Evolutionary conservation across 2,329 filamentous ascomycete genomes (phyloP).

Genomic region (Rhynchosporium secalis): DNA sequence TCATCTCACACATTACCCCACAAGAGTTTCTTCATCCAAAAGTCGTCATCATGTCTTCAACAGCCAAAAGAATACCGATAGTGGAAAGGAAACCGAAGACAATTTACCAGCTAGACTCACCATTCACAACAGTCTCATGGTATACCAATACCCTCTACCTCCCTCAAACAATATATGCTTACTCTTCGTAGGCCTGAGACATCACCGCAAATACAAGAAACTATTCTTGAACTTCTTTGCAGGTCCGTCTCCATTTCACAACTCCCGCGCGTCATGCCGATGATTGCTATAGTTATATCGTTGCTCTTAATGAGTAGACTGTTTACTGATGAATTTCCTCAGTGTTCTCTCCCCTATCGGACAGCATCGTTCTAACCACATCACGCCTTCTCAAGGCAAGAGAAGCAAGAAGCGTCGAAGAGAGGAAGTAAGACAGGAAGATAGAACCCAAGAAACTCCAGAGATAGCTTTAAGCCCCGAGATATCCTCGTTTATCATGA

Average conservation of each 20-base stretch:
- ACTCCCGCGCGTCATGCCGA: not conserved
- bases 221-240: slow-evolving; percentile 67
- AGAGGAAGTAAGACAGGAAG: slow-evolving; percentile 38
- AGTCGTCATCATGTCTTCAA: slow-evolving; percentile 7
- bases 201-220: slow-evolving; percentile 57
- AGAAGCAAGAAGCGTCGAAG: slow-evolving; percentile 55
- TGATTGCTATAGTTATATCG: not conserved
- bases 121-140: slow-evolving; percentile 63
- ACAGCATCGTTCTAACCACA: slow-evolving; percentile 56
- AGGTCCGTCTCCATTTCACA: slow-evolving; percentile 47
- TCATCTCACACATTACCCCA: not conserved
- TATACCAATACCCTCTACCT: slow-evolving; percentile 39
- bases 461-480: slow-evolving; percentile 48
- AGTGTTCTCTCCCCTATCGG: slow-evolving; percentile 67
- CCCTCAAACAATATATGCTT: slow-evolving; percentile 7
- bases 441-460: slow-evolving; percentile 21
- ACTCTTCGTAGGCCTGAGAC: slow-evolving; percentile 57
- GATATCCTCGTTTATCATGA: slow-evolving; percentile 57
- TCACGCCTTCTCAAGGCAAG: slow-evolving; percentile 61
- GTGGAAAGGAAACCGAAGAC: slow-evolving; percentile 58
- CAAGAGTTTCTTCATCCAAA: not conserved
- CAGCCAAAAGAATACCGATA: not conserved
- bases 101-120: slow-evolving; percentile 65
- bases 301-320: not conserved
- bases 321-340: slow-evolving; percentile 2